A percentile compares a stretch with the other conserved stretches of the same genome.
phyloP scores from a whole-genome alignment of 345 rosid species.

The Salix brachista region DNA sequence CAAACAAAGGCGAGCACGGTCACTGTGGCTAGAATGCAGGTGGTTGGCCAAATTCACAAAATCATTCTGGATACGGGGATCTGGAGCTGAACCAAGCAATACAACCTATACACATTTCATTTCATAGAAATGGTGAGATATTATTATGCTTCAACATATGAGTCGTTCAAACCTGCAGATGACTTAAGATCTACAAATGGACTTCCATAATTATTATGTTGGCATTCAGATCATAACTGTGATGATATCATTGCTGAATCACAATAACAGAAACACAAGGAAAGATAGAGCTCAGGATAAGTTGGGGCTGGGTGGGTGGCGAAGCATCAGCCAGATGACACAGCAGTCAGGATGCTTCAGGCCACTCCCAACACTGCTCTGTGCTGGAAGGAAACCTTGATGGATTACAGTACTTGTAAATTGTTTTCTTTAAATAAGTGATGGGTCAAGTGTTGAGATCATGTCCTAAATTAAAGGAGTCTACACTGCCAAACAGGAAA shows the following conservation, averaged over 20 bases:
- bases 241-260: not conserved
- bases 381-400: not conserved
- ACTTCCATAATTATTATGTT: not conserved
- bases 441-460: no score
- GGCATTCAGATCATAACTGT: not conserved
- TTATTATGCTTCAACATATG: not conserved
- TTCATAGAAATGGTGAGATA: not conserved
- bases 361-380: not conserved
- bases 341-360: not conserved
- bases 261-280: not conserved
- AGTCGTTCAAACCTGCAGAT: not conserved
- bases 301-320: no score
- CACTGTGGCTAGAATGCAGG: constrained; percentile 60
- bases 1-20: constrained; percentile 74
- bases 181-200: not conserved
- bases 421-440: no score
- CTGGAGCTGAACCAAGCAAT: constrained; percentile 94
- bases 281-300: not conserved
- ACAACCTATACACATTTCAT: constrained; percentile 56
- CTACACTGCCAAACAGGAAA: not conserved
- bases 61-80: constrained; percentile 90
- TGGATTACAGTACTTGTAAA: not conserved
- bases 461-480: not conserved
- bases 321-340: not conserved
- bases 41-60: constrained; percentile 75